Conservation (phyloP, 2,329 filamentous ascomycete species). For the Fusarium lateritium region DNA sequence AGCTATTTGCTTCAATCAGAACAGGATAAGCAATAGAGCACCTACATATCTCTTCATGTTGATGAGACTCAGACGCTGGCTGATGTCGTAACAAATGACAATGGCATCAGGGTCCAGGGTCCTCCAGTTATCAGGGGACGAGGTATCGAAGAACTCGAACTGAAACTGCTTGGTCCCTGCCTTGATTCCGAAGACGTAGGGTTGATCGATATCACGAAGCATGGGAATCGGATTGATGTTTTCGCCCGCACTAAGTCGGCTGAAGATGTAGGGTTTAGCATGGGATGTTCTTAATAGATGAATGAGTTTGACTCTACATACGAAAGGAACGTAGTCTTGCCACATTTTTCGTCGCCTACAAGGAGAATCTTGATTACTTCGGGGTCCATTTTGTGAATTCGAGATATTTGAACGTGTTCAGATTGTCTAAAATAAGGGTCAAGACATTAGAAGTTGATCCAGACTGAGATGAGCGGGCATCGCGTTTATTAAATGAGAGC, state of each 20-base stretch:
- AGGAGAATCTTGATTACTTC: slow-evolving; percentile 68
- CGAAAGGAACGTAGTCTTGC: slow-evolving; percentile 75
- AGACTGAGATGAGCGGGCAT: slow-evolving; percentile 14
- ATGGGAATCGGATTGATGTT: slow-evolving; percentile 61
- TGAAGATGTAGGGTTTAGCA: slow-evolving; percentile 48
- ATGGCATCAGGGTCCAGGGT: slow-evolving; percentile 71
- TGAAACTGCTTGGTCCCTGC: slow-evolving; percentile 59
- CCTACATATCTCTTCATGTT: slow-evolving; percentile 70
- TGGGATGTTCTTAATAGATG: slow-evolving; percentile 19
- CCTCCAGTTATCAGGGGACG: slow-evolving; percentile 71
- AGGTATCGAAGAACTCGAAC: slow-evolving; percentile 73
- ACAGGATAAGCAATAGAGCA: slow-evolving; percentile 31
- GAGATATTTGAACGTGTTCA: not conserved
- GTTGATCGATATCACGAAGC: slow-evolving; percentile 72
- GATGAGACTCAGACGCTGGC: slow-evolving; percentile 69
- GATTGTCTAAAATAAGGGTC: not conserved
- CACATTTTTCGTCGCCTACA: slow-evolving; percentile 71
- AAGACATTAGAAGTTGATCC: not conserved
- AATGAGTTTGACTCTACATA: slow-evolving; percentile 56
- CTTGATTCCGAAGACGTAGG: slow-evolving; percentile 70
- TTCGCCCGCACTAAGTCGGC: slow-evolving; percentile 66
- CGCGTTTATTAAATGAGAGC: slow-evolving; percentile 20
- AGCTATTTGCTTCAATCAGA: not conserved
- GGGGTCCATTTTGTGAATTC: slow-evolving; percentile 59
- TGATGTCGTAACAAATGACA: slow-evolving; percentile 74